Base-by-base conservation (phyloP, 768 basidiomycete genomes). In the Podaxis pistillaris region DNA sequence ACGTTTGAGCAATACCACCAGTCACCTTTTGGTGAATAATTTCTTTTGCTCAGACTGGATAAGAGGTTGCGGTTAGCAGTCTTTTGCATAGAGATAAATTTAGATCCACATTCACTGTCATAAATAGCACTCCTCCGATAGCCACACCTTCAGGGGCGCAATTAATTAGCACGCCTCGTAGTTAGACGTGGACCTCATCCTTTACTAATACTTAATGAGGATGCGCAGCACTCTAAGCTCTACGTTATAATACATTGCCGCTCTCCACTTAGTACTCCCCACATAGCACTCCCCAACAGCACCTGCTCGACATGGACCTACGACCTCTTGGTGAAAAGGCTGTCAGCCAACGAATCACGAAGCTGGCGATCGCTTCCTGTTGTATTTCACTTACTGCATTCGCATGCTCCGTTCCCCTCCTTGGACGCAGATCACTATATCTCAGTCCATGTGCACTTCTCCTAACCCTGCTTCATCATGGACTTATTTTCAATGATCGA, bases 381-480 rank as follows among this genome's bases (percentile, higher is more conserved):
- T 17, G 13, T n/a, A 44, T 51, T 4, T 52, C 59, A 41, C 13
- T 60, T 8, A 12, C 40, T 9, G 38, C 59, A 26, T 53, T 60
- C 26, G n/a, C 30, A 13, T 26, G 24, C 50, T 38, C 12, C 51
- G 28, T 60, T 9, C 59, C 50, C 17, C 58, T 51, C 36, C 33
- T 40, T 26, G 51, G 28, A 13, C 37, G 8, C 11, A 41, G n/a
- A 53, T 41, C 51, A 1, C 49, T 60, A 3, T 15, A 52, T 12
- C 24, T 60, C 50, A 60, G 26, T 28, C 59, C 59, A 49, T 53
- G n/a, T 28, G 59, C 51, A 7, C 44, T 22, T 24, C 2, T 53
- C 37, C 19, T 60, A 15, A 60, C 59, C 13, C n/a, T 60, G 7
- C 40, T 52, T 28, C 56, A 57, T 46, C 56, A 57, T 57, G 56